phyloP scores from a whole-genome alignment of 345 rosid species.

The Salix dunnii region DNA sequence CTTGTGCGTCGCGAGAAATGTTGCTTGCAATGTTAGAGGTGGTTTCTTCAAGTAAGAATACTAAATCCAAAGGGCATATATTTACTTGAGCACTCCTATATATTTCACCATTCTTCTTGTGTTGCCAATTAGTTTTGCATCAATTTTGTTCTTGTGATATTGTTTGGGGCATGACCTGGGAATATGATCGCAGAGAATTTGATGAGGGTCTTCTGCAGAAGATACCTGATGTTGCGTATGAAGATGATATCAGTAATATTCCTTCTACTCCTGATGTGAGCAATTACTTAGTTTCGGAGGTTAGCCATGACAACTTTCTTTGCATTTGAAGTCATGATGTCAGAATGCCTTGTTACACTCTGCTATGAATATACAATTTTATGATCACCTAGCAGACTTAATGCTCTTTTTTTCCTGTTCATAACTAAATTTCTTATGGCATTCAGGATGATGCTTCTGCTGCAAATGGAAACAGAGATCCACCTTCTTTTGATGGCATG shows the following conservation, averaged over 20 bases:
- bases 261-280: slow-evolving; percentile 97
- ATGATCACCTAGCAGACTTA: neutral
- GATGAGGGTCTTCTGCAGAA: slow-evolving; percentile 85
- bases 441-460: slow-evolving; percentile 71
- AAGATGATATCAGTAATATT: slow-evolving; percentile 63
- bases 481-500: slow-evolving; percentile 74
- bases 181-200: slow-evolving; percentile 66
- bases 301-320: slow-evolving; percentile 34
- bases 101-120: slow-evolving; percentile 8
- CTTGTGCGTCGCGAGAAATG: slow-evolving; percentile 86
- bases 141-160: slow-evolving; percentile 9
- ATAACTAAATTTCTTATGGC: slow-evolving; percentile 20
- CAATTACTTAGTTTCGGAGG: slow-evolving; percentile 88
- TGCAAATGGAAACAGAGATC: slow-evolving; percentile 64
- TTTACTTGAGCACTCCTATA: neutral
- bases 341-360: neutral
- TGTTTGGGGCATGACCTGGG: slow-evolving; percentile 23
- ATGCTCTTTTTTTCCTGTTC: slow-evolving; percentile 7
- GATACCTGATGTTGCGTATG: slow-evolving; percentile 70
- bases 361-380: neutral
- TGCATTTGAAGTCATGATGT: neutral
- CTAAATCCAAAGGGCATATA: neutral
- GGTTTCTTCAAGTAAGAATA: slow-evolving; percentile 86
- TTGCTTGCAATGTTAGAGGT: slow-evolving; percentile 95
- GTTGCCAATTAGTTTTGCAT: slow-evolving; percentile 9